phyloP scores from a whole-genome alignment of 208 protist genomes.

The Crithidia brevicula region DNA sequence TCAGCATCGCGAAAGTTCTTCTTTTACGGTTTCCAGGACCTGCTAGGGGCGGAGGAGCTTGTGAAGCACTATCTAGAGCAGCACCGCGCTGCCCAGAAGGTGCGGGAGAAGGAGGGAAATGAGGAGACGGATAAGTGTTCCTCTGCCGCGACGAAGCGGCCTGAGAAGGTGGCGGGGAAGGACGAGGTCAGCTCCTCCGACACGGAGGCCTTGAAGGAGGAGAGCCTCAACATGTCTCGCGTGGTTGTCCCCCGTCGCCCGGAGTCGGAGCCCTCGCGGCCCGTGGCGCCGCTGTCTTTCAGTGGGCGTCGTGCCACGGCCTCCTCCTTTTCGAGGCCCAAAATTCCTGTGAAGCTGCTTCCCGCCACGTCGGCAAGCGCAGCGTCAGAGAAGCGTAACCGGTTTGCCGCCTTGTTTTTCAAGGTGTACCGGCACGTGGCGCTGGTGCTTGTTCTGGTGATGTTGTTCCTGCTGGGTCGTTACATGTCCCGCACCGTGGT shows the following conservation, averaged over 20 bases:
- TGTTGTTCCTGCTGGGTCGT: slow-evolving; percentile 21
- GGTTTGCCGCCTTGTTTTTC: background rate
- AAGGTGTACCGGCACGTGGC: slow-evolving; percentile 18
- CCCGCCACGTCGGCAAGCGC: background rate
- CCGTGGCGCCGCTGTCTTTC: slow-evolving; percentile 9
- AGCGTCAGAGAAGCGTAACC: background rate
- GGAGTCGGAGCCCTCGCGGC: slow-evolving; percentile 15
- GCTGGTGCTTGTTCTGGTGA: slow-evolving; percentile 30
- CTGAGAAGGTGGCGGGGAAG: slow-evolving; percentile 24
- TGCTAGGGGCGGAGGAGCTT: slow-evolving; percentile 63
- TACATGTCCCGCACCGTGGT: background rate
- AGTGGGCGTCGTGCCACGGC: slow-evolving; percentile 16
- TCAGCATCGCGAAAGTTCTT: slow-evolving; percentile 50
- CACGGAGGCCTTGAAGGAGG: slow-evolving; percentile 25
- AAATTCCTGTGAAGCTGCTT: slow-evolving; percentile 10
- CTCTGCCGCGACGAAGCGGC: slow-evolving; percentile 9
- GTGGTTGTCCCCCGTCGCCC: slow-evolving; percentile 4
- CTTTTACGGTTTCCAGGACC: slow-evolving; percentile 83
- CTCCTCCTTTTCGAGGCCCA: slow-evolving; percentile 6
- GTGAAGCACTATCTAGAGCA: slow-evolving; percentile 47
- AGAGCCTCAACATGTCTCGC: slow-evolving; percentile 34
- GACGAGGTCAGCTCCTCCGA: slow-evolving; percentile 22
- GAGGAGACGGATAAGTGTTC: slow-evolving; percentile 31
- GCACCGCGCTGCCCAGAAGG: slow-evolving; percentile 31
- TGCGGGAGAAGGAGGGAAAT: slow-evolving; percentile 13